Evolutionary conservation across 2,329 filamentous ascomycete genomes (phyloP), one percentile per base, ranked within the genome.

Genomic region (Trichoderma afroharzianum): DNA sequence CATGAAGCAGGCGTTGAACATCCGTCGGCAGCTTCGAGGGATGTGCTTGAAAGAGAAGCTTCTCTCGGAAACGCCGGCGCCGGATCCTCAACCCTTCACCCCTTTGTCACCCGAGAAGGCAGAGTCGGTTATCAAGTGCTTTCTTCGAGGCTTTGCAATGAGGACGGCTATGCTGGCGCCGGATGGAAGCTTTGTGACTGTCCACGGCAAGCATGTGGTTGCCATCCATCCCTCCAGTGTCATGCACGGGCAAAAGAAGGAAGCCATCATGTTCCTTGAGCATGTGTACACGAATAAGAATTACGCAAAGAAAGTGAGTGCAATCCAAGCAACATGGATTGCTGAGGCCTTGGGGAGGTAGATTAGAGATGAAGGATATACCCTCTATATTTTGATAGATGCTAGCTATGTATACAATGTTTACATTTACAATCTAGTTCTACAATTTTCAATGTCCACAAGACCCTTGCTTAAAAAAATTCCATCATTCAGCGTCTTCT

Each of bases 251-350:
- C 84, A 86, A 75, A 91, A 90, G 79, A 86, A 85, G 76, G 89
- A 91, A 79, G 89, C 88, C 4, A 90, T 92, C 77, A 89, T 92
- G 88, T 92, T 91, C 73, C 78, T 91, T 11, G 89, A 92, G 74
- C 87, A 91, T 74, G 88, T 91, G 0, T 91, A 87, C 75, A 92
- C 90, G 1, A 86, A 86, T 68, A 90, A 90, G 80, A 91, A 88
- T 75, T 91, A 91, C 72, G 89, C 87, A 0, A 91, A 90, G 78
- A 91, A 89, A 78, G 89, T 91, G 72, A 90, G 88, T 79, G 85
- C 85, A 1, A 85, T 91, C 18, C 86, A 89, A 72, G 87, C 86
- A 0, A 81, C 84, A 30, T 91, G 89, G 89, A 87, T 91, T 18
- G 79, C 83, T 0, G 85, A 88, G 74, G 84, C 84, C 1, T 74